These are phyloP conservation scores for Citrus cavaleriei DNA, from an alignment of 345 rosid genomes.

Conservation along the genomic window DNA sequence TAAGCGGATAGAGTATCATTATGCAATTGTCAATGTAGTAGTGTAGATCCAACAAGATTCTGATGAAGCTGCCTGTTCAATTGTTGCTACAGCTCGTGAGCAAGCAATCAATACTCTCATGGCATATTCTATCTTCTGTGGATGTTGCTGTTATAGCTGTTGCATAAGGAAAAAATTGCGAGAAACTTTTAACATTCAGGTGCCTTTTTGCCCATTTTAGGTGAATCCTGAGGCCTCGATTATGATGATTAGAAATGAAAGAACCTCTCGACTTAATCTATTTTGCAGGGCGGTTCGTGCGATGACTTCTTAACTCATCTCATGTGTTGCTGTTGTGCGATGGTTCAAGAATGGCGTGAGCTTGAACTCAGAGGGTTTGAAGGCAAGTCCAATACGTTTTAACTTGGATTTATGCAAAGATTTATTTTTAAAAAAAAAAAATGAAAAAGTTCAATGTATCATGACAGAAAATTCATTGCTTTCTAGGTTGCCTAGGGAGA, in stretches of 20 bases:
- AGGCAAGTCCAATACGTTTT: neutral
- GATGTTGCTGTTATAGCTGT: slow-evolving; percentile 31
- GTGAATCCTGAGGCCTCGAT: neutral
- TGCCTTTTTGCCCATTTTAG: neutral
- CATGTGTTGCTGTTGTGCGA: slow-evolving; percentile 31
- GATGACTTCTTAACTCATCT: slow-evolving; percentile 31
- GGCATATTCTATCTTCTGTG: slow-evolving; percentile 21
- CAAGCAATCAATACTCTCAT: slow-evolving; percentile 17
- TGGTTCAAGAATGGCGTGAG: slow-evolving; percentile 37
- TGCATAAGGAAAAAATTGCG: slow-evolving; percentile 23
- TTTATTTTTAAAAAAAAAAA: too few relatives aligned
- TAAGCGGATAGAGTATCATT: neutral
- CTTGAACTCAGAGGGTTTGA: slow-evolving; percentile 22
- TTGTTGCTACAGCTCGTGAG: slow-evolving; percentile 16
- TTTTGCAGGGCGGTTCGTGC: slow-evolving; percentile 17
- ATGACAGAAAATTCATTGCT: neutral
- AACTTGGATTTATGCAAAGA: neutral
- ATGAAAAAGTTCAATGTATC: too few relatives aligned
- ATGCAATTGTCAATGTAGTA: neutral
- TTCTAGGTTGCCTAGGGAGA: slow-evolving; percentile 29
- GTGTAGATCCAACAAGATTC: neutral
- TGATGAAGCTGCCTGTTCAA: neutral
- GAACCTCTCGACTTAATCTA: neutral
- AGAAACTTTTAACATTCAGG: slow-evolving; percentile 17
- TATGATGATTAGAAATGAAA: neutral